These are phyloP conservation scores for Hirschfeldia incana DNA, from an alignment of 345 rosid species.

Conservation along the genomic window DNA sequence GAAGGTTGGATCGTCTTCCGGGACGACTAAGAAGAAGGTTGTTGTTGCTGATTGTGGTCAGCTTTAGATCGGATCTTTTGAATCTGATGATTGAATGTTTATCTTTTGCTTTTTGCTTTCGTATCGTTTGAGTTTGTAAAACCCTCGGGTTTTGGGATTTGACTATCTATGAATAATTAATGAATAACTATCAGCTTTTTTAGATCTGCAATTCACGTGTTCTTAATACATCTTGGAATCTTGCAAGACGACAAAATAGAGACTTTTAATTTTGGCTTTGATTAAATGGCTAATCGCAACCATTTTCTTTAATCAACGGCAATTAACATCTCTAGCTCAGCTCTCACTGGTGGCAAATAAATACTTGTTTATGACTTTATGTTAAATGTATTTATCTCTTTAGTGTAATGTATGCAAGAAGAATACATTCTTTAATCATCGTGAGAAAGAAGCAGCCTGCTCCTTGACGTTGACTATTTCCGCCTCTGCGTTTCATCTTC, in stretches of 20 bases:
- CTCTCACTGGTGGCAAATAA: background rate
- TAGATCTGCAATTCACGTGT: background rate
- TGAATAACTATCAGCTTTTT: slow-evolving; percentile 4
- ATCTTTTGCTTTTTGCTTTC: background rate
- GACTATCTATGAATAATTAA: background rate
- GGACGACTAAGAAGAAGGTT: slow-evolving; percentile 47
- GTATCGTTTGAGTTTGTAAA: background rate
- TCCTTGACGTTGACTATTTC: background rate
- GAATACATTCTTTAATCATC: background rate
- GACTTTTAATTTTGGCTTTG: background rate
- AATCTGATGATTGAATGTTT: background rate
- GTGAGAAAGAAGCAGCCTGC: background rate
- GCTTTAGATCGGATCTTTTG: slow-evolving; percentile 34
- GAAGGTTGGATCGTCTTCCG: slow-evolving; percentile 54
- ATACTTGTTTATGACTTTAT: background rate
- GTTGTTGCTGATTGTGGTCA: slow-evolving; percentile 54
- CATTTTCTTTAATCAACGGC: background rate
- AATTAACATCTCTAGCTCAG: background rate
- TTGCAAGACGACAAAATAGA: background rate
- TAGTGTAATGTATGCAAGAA: no score
- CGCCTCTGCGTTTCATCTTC: background rate
- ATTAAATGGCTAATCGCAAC: no score
- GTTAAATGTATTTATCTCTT: no score
- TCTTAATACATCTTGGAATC: background rate
- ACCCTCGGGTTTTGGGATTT: slow-evolving; percentile 3